These are phyloP conservation scores for Aspergillus novoparasiticus DNA, from an alignment of 2,329 filamentous ascomycete genomes.

Conservation along the genomic window DNA sequence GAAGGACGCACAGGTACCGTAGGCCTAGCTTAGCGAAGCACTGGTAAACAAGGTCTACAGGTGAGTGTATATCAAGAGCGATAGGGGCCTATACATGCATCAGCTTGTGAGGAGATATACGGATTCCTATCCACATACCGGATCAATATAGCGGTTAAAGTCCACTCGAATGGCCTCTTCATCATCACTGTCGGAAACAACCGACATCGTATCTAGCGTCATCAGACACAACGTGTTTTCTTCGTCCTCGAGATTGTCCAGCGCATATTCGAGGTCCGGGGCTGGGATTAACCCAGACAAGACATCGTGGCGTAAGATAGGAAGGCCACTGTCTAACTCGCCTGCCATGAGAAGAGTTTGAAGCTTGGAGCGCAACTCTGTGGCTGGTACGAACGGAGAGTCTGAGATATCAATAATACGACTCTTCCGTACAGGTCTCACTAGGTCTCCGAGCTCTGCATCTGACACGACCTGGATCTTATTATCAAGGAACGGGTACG, in stretches of 20 bases:
- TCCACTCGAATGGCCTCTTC: conserved; percentile 69
- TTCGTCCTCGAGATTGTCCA: conserved; percentile 82
- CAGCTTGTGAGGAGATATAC: neutral
- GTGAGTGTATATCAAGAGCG: conserved; percentile 81
- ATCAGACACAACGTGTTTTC: conserved; percentile 75
- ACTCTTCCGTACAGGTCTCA: conserved; percentile 71
- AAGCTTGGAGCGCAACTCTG: conserved; percentile 75
- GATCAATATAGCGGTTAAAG: conserved; percentile 90
- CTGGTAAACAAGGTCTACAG: conserved; percentile 95
- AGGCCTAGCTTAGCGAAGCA: conserved; percentile 93
- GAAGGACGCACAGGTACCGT: conserved; percentile 86
- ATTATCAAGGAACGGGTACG: conserved; percentile 96
- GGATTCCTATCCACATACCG: conserved; percentile 54
- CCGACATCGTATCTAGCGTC: conserved; percentile 63
- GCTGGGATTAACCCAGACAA: conserved; percentile 91
- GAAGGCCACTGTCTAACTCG: conserved; percentile 88
- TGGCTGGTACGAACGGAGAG: conserved; percentile 77
- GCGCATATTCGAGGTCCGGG: conserved; percentile 87
- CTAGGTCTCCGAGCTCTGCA: conserved; percentile 82
- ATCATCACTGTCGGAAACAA: conserved; percentile 63
- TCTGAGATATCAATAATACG: conserved; percentile 85
- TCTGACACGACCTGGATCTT: conserved; percentile 92
- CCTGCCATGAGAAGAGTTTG: conserved; percentile 80
- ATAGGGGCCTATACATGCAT: conserved; percentile 67
- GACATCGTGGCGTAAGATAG: conserved; percentile 76